Evolutionary conservation across 164 flowering plant genomes (phyloP).

Genomic region (Stephania yunnanensis): DNA sequence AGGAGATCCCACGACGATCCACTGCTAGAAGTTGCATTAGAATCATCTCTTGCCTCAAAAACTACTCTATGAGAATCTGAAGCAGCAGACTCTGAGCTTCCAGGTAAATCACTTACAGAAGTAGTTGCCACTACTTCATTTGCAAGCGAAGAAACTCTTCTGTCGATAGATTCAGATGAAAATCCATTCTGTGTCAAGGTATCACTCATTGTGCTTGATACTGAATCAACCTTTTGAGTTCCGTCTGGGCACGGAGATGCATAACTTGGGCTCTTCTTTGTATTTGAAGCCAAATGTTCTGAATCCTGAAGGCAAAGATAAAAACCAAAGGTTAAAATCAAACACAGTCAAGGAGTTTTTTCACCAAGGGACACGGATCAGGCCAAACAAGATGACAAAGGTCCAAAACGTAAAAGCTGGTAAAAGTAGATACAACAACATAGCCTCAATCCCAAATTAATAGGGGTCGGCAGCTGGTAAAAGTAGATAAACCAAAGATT

Average conservation of each 20-base stretch:
- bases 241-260: constrained; percentile 21
- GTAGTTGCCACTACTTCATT: constrained; percentile 21
- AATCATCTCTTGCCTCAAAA: constrained; percentile 36
- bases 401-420: not conserved
- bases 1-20: constrained; percentile 85
- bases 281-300: constrained; percentile 20
- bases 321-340: not conserved
- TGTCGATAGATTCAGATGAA: constrained; percentile 23
- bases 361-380: not conserved
- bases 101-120: constrained; percentile 20
- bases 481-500: not conserved
- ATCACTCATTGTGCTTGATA: constrained; percentile 12
- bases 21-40: constrained; percentile 52
- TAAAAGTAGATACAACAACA: not conserved
- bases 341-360: not conserved
- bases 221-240: constrained; percentile 25
- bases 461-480: not conserved
- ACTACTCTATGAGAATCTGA: constrained; percentile 20
- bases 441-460: too few species aligned
- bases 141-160: constrained; percentile 17
- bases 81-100: constrained; percentile 14
- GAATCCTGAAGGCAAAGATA: constrained; percentile 29
- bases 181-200: constrained; percentile 21
- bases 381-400: not conserved
- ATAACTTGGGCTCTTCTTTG: constrained; percentile 21